These are phyloP conservation scores for Plasmodium inui DNA, from an alignment of 169 alveolate species.

Conservation along the genomic window DNA sequence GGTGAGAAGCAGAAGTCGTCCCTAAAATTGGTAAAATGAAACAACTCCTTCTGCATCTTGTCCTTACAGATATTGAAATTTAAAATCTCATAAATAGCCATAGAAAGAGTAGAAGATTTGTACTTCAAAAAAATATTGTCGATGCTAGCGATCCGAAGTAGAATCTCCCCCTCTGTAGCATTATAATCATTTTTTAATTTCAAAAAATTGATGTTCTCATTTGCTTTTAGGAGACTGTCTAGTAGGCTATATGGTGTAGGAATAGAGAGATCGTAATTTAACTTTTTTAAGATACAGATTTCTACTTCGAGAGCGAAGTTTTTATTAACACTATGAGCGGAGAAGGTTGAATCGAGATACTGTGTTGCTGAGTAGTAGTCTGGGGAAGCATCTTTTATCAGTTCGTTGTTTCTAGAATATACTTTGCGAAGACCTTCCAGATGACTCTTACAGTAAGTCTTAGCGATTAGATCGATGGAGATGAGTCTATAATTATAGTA, in stretches of 20 bases:
- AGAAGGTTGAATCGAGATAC: constrained; percentile 30
- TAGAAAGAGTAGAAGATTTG: constrained; percentile 60
- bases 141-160: constrained; percentile 60
- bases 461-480: constrained; percentile 45
- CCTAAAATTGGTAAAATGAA: background rate
- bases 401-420: constrained; percentile 33
- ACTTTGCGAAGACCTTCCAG: constrained; percentile 66
- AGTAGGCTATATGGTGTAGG: constrained; percentile 70
- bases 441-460: constrained; percentile 59
- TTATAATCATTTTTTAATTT: constrained; percentile 46
- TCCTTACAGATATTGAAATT: constrained; percentile 70
- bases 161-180: constrained; percentile 62
- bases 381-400: constrained; percentile 66
- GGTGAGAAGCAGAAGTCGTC: background rate
- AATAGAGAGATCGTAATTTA: constrained; percentile 60
- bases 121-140: constrained; percentile 64
- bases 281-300: constrained; percentile 59
- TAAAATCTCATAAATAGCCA: constrained; percentile 73
- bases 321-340: constrained; percentile 50
- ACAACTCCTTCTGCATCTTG: constrained; percentile 60
- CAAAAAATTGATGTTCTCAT: constrained; percentile 62
- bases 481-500: constrained; percentile 46
- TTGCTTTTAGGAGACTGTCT: constrained; percentile 62
- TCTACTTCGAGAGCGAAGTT: constrained; percentile 63
- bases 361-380: constrained; percentile 69